Percentiles rank a stretch among this genome's conserved stretches.
These are phyloP conservation scores for Miamiensis avidus DNA, from an alignment of 169 alveolate species.

Conservation along the genomic window DNA sequence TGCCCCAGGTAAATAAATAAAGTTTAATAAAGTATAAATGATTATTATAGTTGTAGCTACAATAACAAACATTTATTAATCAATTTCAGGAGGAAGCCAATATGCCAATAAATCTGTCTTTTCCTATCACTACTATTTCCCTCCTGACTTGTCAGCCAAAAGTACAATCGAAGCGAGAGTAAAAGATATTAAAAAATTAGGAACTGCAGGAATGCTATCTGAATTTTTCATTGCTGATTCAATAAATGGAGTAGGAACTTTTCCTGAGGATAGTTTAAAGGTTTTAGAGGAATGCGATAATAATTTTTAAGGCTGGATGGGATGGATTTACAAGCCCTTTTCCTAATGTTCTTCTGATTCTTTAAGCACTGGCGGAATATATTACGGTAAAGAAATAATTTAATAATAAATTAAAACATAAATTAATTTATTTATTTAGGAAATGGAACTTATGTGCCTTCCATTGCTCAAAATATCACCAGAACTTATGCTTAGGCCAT, in stretches of 20 bases:
- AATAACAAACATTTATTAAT: too few species aligned
- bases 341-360: neutral
- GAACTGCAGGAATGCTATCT: neutral
- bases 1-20: too few species aligned
- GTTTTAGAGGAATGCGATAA: constrained; percentile 8
- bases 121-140: constrained; percentile 16
- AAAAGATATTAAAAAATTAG: constrained; percentile 3
- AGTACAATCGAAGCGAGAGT: neutral
- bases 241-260: too few species aligned
- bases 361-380: neutral
- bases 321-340: constrained; percentile 10
- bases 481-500: constrained; percentile 24
- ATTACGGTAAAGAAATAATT: too few species aligned
- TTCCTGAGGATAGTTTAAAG: neutral
- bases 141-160: constrained; percentile 3
- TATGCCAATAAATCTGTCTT: constrained; percentile 12
- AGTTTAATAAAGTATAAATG: too few species aligned
- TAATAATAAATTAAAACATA: too few species aligned
- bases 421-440: too few species aligned
- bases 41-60: too few species aligned
- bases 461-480: neutral
- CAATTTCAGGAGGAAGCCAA: constrained; percentile 13
- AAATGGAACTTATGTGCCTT: neutral
- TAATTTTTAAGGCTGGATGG: constrained; percentile 2
- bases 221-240: constrained; percentile 2